Percentiles rank a stretch among this genome's conserved stretches.
phyloP scores from a whole-genome alignment of 257 asterid genomes.

The Capsicum baccatum region DNA sequence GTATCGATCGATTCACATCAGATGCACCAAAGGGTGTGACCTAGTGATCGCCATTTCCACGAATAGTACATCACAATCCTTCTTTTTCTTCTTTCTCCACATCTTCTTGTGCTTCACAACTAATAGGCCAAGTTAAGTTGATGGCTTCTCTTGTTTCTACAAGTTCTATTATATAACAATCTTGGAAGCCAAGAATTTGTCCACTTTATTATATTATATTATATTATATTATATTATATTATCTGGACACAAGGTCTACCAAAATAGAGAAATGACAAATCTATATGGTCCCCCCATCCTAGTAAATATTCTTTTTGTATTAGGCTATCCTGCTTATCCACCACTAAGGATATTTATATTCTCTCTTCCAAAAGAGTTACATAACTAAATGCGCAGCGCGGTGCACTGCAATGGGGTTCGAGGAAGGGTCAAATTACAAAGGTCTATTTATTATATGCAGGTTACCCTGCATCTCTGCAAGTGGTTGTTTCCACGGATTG shows the following conservation, averaged over 20 bases:
- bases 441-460: no score
- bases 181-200: not conserved
- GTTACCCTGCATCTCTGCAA: no score
- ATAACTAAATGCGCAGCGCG: not conserved
- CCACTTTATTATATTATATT: not conserved
- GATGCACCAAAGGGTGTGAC: conserved; percentile 31
- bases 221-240: not conserved
- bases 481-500: no score
- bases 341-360: conserved; percentile 41
- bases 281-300: conserved; percentile 43
- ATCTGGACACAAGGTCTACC: not conserved
- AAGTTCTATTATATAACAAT: conserved; percentile 33
- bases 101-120: not conserved
- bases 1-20: conserved; percentile 3
- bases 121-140: not conserved
- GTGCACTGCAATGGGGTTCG: no score
- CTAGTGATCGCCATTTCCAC: conserved; percentile 28
- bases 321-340: conserved; percentile 48
- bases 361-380: not conserved
- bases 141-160: conserved; percentile 11
- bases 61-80: conserved; percentile 13
- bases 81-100: conserved; percentile 48
- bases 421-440: no score
- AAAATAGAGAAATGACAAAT: conserved; percentile 31
- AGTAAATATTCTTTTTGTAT: conserved; percentile 34